Base-by-base conservation (phyloP, 495 filamentous ascomycete genomes). In the Penicillium goetzii region DNA sequence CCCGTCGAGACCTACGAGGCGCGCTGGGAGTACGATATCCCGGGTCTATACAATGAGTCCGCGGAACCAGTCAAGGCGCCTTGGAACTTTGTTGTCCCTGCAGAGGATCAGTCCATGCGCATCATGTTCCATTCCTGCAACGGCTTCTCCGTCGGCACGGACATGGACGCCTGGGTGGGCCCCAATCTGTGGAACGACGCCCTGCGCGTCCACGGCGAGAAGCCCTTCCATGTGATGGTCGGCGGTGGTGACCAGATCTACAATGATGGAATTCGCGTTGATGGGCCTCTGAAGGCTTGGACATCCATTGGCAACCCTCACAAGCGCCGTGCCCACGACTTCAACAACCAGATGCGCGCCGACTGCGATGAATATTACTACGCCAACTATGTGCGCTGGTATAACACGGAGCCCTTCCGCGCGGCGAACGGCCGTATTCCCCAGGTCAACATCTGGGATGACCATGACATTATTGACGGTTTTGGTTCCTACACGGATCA, bases 41-140 rank as follows among this genome's bases (percentile, higher is more conserved):
- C 78, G 4, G 78, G 77, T 14, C 64, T 82, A 10, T 71, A 60
- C 51, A 73, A 77, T 65, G 74, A 71, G 41, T 75, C 70, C 1
- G 77, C 71, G 33, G 79, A 72, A 21, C 68, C 76, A 54, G 78
- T 74, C 38, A 74, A 78, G 36, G 64, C 74, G 6, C 71, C 76
- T 21, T 80, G 78, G 76, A 68, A 73, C 60, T 96, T 97, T 74
- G 89, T 84, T 55, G 84, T 96, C 17, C 94, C 94, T 2, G 90
- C 92, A 3, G 78, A 80, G 53, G 78, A 86, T 30, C 88, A 97
- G 75, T 93, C 90, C 25, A 97, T 98, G 93, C 87, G 93, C 64
- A 90, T 97, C 62, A 92, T 97, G 83, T 97, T 98, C 78, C 89
- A 96, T 77, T 96, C 92, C 30, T 97, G 93, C 78, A 98, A 97